phyloP scores from a whole-genome alignment of 2,329 filamentous ascomycete species.

The Sphaerulina vaccinii region DNA sequence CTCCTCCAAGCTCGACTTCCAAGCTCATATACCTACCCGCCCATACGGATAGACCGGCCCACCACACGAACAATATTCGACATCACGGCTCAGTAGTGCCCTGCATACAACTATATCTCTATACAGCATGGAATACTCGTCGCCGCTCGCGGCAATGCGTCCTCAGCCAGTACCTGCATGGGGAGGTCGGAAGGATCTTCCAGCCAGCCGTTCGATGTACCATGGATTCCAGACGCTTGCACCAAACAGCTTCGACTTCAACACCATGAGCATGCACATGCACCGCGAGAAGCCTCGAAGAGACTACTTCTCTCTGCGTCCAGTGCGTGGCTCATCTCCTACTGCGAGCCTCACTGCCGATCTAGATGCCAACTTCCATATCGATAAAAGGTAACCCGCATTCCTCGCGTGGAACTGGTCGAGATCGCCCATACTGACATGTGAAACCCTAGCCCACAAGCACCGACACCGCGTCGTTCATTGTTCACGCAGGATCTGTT shows the following conservation, averaged over 20 bases:
- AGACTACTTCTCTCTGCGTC: slow-evolving; percentile 82
- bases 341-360: slow-evolving; percentile 89
- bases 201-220: slow-evolving; percentile 54
- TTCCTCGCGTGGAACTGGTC: slow-evolving; percentile 31
- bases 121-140: slow-evolving; percentile 79
- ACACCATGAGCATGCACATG: slow-evolving; percentile 72
- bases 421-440: slow-evolving; percentile 40
- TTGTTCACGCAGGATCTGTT: slow-evolving; percentile 76
- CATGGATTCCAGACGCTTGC: slow-evolving; percentile 56
- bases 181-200: slow-evolving; percentile 55
- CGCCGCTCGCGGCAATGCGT: slow-evolving; percentile 90
- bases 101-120: slow-evolving; percentile 3
- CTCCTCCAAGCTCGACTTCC: slow-evolving; percentile 12
- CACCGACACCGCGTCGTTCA: slow-evolving; percentile 78
- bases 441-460: slow-evolving; percentile 64
- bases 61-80: slow-evolving; percentile 14
- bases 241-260: slow-evolving; percentile 68
- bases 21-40: slow-evolving; percentile 10
- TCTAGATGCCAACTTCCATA: slow-evolving; percentile 93
- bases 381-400: slow-evolving; percentile 80
- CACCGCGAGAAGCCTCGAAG: slow-evolving; percentile 66
- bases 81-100: background rate
- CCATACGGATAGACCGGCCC: slow-evolving; percentile 5
- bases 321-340: slow-evolving; percentile 78
- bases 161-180: slow-evolving; percentile 65